Evolutionary conservation across 2,329 filamentous ascomycete genomes (phyloP).

Genomic region (Aspergillus flavus): DNA sequence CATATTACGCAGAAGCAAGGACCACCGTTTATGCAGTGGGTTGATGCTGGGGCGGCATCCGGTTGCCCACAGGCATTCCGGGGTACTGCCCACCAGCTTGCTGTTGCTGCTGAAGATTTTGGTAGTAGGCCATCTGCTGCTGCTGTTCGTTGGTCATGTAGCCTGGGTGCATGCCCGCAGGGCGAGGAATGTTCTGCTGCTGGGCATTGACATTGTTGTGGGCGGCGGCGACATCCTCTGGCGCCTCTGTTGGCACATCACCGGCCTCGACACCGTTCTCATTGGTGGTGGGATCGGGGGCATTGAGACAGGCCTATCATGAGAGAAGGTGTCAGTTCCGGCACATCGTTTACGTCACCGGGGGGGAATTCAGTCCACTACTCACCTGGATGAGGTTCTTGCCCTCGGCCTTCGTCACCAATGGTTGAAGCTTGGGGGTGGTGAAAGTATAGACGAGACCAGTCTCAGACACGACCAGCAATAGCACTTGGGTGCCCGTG

Average conservation of each 20-base stretch:
- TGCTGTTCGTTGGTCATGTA: slow-evolving; percentile 68
- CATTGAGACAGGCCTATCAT: slow-evolving; percentile 88
- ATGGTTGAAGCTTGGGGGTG: slow-evolving; percentile 94
- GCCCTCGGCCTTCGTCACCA: slow-evolving; percentile 97
- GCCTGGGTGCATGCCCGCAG: slow-evolving; percentile 70
- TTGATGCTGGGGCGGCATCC: slow-evolving; percentile 80
- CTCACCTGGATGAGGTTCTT: slow-evolving; percentile 98
- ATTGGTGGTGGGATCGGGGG: slow-evolving; percentile 82
- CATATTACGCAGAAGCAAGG: slow-evolving; percentile 16
- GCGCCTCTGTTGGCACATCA: slow-evolving; percentile 77
- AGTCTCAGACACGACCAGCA: slow-evolving; percentile 95
- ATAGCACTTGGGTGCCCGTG: slow-evolving; percentile 93
- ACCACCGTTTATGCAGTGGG: slow-evolving; percentile 65
- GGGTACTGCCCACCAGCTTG: slow-evolving; percentile 69
- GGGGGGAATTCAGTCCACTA: slow-evolving; percentile 31
- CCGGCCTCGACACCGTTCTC: slow-evolving; percentile 79
- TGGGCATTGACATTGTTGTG: slow-evolving; percentile 74
- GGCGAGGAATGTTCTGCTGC: slow-evolving; percentile 65
- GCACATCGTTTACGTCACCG: not conserved
- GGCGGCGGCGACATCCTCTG: slow-evolving; percentile 77
- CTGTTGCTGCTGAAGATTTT: slow-evolving; percentile 74
- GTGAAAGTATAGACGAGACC: slow-evolving; percentile 98
- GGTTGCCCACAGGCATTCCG: slow-evolving; percentile 71
- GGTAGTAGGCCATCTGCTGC: slow-evolving; percentile 80
- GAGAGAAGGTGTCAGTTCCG: slow-evolving; percentile 3